Percentiles rank a stretch among this genome's conserved stretches.
These are phyloP conservation scores for Solanum medicagineum DNA, from an alignment of 257 asterid genomes.

Conservation along the genomic window DNA sequence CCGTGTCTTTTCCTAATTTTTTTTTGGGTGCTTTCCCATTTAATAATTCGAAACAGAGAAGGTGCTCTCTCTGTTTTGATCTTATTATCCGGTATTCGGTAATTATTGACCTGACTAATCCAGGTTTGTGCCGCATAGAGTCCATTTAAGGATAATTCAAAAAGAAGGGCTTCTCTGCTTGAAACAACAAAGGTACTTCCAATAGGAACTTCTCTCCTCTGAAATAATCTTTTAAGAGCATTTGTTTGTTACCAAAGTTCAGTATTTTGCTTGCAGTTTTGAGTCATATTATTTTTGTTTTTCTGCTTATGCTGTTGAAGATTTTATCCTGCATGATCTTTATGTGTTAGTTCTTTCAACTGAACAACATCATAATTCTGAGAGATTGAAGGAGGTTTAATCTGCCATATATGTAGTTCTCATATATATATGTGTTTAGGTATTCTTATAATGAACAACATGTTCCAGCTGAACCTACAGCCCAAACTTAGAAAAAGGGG, in stretches of 20 bases:
- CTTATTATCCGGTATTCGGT: background rate
- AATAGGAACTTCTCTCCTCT: background rate
- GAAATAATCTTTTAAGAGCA: background rate
- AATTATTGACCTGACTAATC: background rate
- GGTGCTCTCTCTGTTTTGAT: background rate
- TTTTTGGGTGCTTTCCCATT: background rate
- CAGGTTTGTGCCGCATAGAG: background rate
- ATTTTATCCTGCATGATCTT: conserved; percentile 52
- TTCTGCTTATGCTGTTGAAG: conserved; percentile 37
- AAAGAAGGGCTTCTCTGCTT: background rate
- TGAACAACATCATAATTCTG: background rate
- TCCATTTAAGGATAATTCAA: background rate
- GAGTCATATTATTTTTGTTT: background rate
- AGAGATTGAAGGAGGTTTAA: background rate
- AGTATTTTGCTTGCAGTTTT: background rate
- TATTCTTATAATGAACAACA: background rate
- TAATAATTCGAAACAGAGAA: background rate
- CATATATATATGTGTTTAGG: background rate
- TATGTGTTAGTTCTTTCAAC: background rate
- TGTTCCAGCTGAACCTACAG: background rate
- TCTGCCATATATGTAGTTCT: background rate
- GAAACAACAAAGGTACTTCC: background rate
- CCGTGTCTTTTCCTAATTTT: background rate
- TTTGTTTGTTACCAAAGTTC: background rate
- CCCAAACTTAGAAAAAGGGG: background rate